Evolutionary conservation across 805 yeast genomes (phyloP).

Genomic region (Candida ortonii): DNA sequence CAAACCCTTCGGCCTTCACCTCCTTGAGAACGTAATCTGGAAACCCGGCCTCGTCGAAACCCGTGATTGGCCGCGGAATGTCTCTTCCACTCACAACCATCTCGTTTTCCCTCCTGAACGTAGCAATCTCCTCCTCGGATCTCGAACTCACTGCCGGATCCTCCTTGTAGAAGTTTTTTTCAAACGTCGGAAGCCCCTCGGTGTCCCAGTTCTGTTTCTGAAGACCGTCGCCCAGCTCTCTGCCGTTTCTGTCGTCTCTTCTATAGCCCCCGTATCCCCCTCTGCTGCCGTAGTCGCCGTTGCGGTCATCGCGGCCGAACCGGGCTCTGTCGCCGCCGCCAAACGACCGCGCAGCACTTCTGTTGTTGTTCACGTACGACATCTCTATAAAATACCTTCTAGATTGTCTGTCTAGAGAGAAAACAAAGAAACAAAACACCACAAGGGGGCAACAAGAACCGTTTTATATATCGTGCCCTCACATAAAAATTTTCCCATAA

Average conservation of each 20-base stretch:
- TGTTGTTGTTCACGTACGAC: slow-evolving; percentile 42
- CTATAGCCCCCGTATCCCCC: slow-evolving; percentile 37
- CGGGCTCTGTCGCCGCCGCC: slow-evolving; percentile 39
- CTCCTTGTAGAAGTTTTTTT: slow-evolving; percentile 92
- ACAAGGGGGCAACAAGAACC: slow-evolving; percentile 2
- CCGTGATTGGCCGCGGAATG: slow-evolving; percentile 90
- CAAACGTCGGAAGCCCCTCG: slow-evolving; percentile 78
- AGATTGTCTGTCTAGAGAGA: background rate
- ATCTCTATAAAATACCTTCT: slow-evolving; percentile 26
- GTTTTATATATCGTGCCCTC: too few species aligned
- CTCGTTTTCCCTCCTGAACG: slow-evolving; percentile 78
- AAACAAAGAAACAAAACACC: slow-evolving; percentile 4
- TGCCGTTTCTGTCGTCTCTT: slow-evolving; percentile 36
- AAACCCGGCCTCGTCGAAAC: slow-evolving; percentile 96
- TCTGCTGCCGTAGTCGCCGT: slow-evolving; percentile 30
- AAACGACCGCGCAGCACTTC: slow-evolving; percentile 32
- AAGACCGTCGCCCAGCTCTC: slow-evolving; percentile 54
- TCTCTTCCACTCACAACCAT: slow-evolving; percentile 83
- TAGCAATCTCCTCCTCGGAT: slow-evolving; percentile 65
- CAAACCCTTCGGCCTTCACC: slow-evolving; percentile 90
- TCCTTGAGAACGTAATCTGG: slow-evolving; percentile 89
- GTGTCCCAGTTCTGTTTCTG: slow-evolving; percentile 79
- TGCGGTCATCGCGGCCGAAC: slow-evolving; percentile 36
- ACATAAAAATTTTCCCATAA: slow-evolving; percentile 7
- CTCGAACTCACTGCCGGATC: slow-evolving; percentile 74